Percentiles rank a stretch among this genome's conserved stretches.
Conservation (phyloP, 2,329 filamentous ascomycete species). For the Aspergillus sp. region DNA sequence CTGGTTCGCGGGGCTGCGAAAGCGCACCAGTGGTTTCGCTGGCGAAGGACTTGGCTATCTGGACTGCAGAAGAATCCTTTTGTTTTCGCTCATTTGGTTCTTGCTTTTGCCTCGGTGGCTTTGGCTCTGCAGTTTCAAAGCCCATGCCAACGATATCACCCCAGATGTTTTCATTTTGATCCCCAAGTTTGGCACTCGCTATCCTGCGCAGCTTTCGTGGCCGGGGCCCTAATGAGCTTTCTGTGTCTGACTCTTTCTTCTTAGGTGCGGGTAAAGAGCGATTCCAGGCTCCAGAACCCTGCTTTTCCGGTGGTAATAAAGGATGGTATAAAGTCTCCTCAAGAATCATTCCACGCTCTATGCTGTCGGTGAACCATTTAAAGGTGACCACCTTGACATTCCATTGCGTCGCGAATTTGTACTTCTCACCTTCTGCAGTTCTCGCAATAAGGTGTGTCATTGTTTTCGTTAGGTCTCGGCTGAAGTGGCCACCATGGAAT, state of each 20-base stretch:
- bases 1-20: conserved; percentile 22
- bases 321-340: conserved; percentile 86
- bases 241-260: conserved; percentile 42
- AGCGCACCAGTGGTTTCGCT: conserved; percentile 36
- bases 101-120: conserved; percentile 27
- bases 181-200: conserved; percentile 78
- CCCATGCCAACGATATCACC: conserved; percentile 71
- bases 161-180: conserved; percentile 84
- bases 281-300: conserved; percentile 76
- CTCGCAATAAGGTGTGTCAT: conserved; percentile 87
- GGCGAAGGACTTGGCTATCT: conserved; percentile 39
- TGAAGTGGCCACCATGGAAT: conserved; percentile 76
- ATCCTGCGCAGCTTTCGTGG: conserved; percentile 82
- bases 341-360: conserved; percentile 84
- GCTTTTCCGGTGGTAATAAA: conserved; percentile 64
- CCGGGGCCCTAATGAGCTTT: conserved; percentile 55
- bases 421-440: conserved; percentile 82
- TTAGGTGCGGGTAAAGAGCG: conserved; percentile 40
- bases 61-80: conserved; percentile 25
- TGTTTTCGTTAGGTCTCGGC: conserved; percentile 78
- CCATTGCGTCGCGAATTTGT: conserved; percentile 83
- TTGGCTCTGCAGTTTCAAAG: conserved; percentile 27
- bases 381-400: conserved; percentile 73
- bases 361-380: conserved; percentile 82
- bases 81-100: conserved; percentile 17